Base-by-base conservation (phyloP, 805 yeast species). In the Metschnikowia santaceciliae region DNA sequence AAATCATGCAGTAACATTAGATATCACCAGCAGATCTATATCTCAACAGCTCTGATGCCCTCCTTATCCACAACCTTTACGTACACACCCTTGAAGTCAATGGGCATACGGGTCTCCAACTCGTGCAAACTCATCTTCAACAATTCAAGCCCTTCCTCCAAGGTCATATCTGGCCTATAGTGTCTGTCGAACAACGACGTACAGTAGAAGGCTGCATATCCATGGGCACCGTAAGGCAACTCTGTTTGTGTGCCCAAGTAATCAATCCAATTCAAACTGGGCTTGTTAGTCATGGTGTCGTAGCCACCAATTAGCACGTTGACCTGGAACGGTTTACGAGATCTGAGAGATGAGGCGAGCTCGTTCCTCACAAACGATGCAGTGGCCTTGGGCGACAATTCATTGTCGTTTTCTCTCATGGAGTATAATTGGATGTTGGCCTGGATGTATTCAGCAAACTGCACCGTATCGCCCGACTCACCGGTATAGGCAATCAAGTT, bases 221-320 rank as follows among this genome's bases (percentile, higher is more conserved):
- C 99, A 67, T 94, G 99, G 1, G 98, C 98, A 15, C 95, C 96
- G 65, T 94, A 94, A 14, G 99, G 98, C 52, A 94, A 76, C 54
- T 85, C 89, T 14, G 85, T 96, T 58, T 85, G 82, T 2, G 99
- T 88, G 6, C 99, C 99, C 57, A 94, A 74, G 68, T 94, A 94
- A 67, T 94, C 99, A 58, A 94, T 87, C 85, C 92, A 90, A 63
- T 87, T 84, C 61, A 94, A 77, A 47, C 80, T 74, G 37, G 97
- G 90, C 53, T 72, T 75, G 38, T 76, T 68, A 6, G 75, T 75
- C 55, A 77, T 79, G 14, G 71, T 68, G 62, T 90, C 92, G 66
- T 76, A 84, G 10, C 98, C 97, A 39, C 87, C 99, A 54, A 94
- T 71, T 53, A 94, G 76, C n/a, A 90, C 82, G 62, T 90, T 91